Evolutionary conservation across 768 basidiomycete genomes (phyloP).

Genomic region (Rhizopogon vulgaris): DNA sequence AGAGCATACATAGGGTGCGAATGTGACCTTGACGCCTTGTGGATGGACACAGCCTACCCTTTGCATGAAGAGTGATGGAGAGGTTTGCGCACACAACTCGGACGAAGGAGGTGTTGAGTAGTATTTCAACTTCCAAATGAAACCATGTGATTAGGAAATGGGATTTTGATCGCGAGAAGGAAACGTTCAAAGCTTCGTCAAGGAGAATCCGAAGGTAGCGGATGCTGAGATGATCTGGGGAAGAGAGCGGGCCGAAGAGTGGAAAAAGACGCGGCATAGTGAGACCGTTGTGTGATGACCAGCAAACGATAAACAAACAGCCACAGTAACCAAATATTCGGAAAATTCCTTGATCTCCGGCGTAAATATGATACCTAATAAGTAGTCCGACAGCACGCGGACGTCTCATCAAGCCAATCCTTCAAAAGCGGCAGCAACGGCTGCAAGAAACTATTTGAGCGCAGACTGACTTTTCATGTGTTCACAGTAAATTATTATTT

Average conservation of each 20-base stretch:
- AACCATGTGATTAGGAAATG: too few relatives aligned
- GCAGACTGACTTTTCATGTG: slow-evolving; percentile 16
- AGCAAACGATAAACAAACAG: slow-evolving; percentile 23
- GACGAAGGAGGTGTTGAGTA: too few relatives aligned
- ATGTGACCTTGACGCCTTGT: too few relatives aligned
- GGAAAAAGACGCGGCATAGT: slow-evolving; percentile 12
- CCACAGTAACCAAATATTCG: slow-evolving; percentile 18
- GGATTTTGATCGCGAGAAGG: too few relatives aligned
- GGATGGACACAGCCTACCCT: too few relatives aligned
- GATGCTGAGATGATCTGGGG: too few relatives aligned
- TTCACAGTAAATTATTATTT: slow-evolving; percentile 26
- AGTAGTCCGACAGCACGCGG: slow-evolving; percentile 20
- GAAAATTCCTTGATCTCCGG: slow-evolving; percentile 7
- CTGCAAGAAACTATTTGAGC: slow-evolving; percentile 26
- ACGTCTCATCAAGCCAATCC: slow-evolving; percentile 19
- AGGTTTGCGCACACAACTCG: too few relatives aligned
- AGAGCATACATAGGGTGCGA: too few relatives aligned
- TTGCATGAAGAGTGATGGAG: too few relatives aligned
- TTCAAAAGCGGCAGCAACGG: slow-evolving; percentile 18
- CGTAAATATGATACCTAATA: slow-evolving; percentile 9
- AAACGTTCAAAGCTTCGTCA: too few relatives aligned
- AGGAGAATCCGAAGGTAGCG: too few relatives aligned
- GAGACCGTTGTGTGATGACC: slow-evolving; percentile 25
- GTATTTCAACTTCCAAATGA: too few relatives aligned
- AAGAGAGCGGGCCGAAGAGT: not conserved